Conservation (phyloP, 768 basidiomycete genomes). For the Termitomyces titanicus region DNA sequence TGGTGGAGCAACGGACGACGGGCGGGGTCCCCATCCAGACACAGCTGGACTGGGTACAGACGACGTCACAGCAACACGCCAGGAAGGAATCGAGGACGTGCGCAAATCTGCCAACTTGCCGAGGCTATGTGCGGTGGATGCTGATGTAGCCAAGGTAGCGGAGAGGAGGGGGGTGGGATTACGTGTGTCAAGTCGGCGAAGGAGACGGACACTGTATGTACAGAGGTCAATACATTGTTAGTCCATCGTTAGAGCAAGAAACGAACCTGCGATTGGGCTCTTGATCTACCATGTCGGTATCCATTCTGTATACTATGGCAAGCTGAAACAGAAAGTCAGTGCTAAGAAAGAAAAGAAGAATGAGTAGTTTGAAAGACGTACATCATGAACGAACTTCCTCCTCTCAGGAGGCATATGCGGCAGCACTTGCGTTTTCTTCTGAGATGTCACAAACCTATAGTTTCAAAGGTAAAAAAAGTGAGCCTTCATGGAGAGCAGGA, state of each 20-base stretch:
- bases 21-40: conserved; percentile 7
- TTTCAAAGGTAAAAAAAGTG: neutral
- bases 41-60: conserved; percentile 6
- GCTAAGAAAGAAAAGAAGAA: neutral
- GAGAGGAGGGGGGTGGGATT: conserved; percentile 74
- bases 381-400: conserved; percentile 80
- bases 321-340: conserved; percentile 39
- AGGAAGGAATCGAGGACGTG: conserved; percentile 17
- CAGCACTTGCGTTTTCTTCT: conserved; percentile 65
- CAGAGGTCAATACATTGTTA: neutral
- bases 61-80: conserved; percentile 16
- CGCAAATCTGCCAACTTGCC: conserved; percentile 64
- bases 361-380: conserved; percentile 29
- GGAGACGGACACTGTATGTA: conserved; percentile 59
- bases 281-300: conserved; percentile 84
- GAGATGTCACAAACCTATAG: conserved; percentile 63
- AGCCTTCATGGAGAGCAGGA: conserved; percentile 8
- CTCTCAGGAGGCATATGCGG: conserved; percentile 80
- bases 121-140: conserved; percentile 33
- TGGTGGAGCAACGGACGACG: neutral
- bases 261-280: conserved; percentile 74
- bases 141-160: conserved; percentile 25
- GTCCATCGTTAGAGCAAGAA: neutral
- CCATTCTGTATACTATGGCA: conserved; percentile 76
- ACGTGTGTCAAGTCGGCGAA: conserved; percentile 79